Percentiles rank a stretch among this genome's conserved stretches.
Conservation (phyloP, 2,329 filamentous ascomycete species). For the Trichoderma simmonsii region DNA sequence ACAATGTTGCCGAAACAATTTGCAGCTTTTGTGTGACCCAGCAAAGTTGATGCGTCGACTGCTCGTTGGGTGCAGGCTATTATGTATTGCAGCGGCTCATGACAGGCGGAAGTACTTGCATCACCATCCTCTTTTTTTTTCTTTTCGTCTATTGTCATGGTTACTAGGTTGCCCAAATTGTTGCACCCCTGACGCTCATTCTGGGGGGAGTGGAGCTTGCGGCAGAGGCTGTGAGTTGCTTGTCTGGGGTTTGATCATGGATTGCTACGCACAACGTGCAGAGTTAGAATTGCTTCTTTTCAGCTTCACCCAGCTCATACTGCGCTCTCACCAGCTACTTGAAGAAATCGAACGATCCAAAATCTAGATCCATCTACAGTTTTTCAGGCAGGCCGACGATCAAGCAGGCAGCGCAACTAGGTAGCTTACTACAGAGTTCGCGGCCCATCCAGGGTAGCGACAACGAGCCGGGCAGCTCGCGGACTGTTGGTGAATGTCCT, state of each 20-base stretch:
- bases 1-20: not conserved
- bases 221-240: not conserved
- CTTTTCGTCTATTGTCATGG: not conserved
- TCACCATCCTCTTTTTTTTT: not conserved
- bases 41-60: not conserved
- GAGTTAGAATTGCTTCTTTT: not conserved
- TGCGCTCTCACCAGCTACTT: not conserved
- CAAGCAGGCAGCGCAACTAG: not conserved
- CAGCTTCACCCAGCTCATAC: not conserved
- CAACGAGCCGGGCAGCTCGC: not conserved
- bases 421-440: not conserved
- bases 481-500: not conserved
- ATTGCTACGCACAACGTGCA: not conserved
- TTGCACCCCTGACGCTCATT: not conserved
- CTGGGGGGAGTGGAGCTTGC: constrained; percentile 1
- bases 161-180: not conserved
- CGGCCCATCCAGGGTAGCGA: not conserved
- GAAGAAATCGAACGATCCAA: not conserved
- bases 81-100: not conserved
- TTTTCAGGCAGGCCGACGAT: not conserved
- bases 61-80: not conserved
- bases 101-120: constrained; percentile 6
- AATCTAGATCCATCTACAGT: not conserved
- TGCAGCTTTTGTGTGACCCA: not conserved
- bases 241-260: not conserved